Percentiles rank a stretch among this genome's conserved stretches.
phyloP scores from a whole-genome alignment of 2,329 filamentous ascomycete species.

The Trichoderma lentiforme region DNA sequence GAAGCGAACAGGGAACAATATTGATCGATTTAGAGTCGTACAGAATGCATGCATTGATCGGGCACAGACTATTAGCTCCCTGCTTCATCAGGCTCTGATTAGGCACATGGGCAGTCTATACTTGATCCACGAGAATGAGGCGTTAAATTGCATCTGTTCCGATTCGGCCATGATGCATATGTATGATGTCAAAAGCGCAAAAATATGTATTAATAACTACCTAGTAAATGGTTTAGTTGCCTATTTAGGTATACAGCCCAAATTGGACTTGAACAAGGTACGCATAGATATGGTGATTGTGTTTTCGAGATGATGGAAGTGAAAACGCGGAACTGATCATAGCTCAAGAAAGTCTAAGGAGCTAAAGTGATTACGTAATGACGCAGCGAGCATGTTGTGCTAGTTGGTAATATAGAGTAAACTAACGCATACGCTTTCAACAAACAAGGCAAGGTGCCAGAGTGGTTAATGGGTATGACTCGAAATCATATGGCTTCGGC shows the following conservation, averaged over 20 bases:
- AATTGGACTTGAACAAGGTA: background rate
- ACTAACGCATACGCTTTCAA: background rate
- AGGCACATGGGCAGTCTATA: background rate
- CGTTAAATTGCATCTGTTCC: background rate
- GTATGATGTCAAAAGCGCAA: no score
- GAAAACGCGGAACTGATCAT: background rate
- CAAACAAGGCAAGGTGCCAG: constrained; percentile 17
- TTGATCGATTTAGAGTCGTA: background rate
- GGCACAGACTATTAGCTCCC: background rate
- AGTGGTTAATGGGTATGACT: constrained; percentile 20
- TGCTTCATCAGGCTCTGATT: background rate
- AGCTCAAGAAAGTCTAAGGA: no score
- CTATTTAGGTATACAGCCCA: background rate
- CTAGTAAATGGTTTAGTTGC: background rate
- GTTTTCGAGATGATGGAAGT: background rate
- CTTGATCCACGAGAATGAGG: no score
- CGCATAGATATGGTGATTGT: background rate
- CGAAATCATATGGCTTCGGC: constrained; percentile 20
- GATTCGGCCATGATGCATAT: background rate
- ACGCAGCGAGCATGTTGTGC: no score
- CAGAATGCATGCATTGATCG: background rate
- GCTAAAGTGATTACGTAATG: no score
- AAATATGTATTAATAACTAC: no score
- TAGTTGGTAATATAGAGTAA: background rate
- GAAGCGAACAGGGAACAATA: background rate